Conservation (phyloP, 2,329 filamentous ascomycete genomes). For the Xylaria polymorpha region DNA sequence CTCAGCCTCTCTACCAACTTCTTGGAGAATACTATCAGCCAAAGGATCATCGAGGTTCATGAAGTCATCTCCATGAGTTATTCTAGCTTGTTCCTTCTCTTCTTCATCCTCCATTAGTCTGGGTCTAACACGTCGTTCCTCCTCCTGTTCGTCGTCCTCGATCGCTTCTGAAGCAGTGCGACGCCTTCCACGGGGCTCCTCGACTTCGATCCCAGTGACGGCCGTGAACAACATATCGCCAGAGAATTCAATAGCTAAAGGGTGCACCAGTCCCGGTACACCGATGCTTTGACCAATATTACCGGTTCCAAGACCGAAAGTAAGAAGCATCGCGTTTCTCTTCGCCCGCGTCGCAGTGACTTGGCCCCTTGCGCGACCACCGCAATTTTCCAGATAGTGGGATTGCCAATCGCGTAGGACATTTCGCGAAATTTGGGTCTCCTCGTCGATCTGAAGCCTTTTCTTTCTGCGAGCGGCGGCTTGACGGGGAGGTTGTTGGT, state of each 20-base stretch:
- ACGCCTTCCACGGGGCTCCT: slow-evolving; percentile 46
- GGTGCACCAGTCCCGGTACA: slow-evolving; percentile 52
- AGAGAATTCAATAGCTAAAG: slow-evolving; percentile 60
- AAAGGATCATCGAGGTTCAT: slow-evolving; percentile 38
- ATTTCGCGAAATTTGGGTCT: slow-evolving; percentile 52
- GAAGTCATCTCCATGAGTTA: slow-evolving; percentile 45
- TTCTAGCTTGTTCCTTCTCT: slow-evolving; percentile 32
- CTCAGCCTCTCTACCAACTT: slow-evolving; percentile 64
- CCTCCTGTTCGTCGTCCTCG: slow-evolving; percentile 51
- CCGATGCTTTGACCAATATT: slow-evolving; percentile 52
- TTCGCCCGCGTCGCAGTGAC: slow-evolving; percentile 54
- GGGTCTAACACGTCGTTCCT: slow-evolving; percentile 54
- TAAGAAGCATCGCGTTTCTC: slow-evolving; percentile 55
- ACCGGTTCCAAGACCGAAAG: slow-evolving; percentile 55
- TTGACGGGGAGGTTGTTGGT: slow-evolving; percentile 29
- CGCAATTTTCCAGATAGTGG: slow-evolving; percentile 64
- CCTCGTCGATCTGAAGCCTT: slow-evolving; percentile 46
- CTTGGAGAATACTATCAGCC: slow-evolving; percentile 39
- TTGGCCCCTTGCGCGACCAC: slow-evolving; percentile 44
- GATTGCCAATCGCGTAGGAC: slow-evolving; percentile 56
- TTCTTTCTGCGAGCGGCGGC: slow-evolving; percentile 42
- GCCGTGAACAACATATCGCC: slow-evolving; percentile 57
- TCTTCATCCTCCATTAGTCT: slow-evolving; percentile 47
- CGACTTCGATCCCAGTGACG: slow-evolving; percentile 52
- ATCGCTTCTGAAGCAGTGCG: slow-evolving; percentile 60